phyloP scores from a whole-genome alignment of 1,284 basidiomycete species.

The Tetrapyrgos nigripes region DNA sequence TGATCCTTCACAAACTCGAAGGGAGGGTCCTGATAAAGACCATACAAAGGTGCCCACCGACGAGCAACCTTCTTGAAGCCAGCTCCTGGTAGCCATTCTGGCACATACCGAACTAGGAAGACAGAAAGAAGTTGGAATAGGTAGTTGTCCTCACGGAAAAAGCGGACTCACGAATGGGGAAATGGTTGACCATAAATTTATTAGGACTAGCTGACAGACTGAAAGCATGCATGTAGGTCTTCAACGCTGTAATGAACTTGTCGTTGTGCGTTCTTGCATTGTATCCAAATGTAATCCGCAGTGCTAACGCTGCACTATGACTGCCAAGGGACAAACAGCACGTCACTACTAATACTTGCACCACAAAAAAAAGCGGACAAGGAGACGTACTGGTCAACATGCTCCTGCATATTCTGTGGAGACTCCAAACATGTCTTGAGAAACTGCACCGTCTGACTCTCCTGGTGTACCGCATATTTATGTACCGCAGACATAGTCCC shows the following conservation, averaged over 20 bases:
- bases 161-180: constrained; percentile 33
- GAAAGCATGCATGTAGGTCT: constrained; percentile 35
- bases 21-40: constrained; percentile 22
- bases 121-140: too few relatives aligned
- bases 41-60: constrained; percentile 11
- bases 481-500: constrained; percentile 37
- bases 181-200: constrained; percentile 33
- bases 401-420: too few relatives aligned
- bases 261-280: constrained; percentile 42
- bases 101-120: constrained; percentile 25
- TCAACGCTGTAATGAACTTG: constrained; percentile 44
- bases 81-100: constrained; percentile 31
- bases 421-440: too few relatives aligned
- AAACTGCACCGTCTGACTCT: too few relatives aligned
- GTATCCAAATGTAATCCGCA: too few relatives aligned
- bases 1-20: constrained; percentile 24
- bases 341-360: too few relatives aligned
- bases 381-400: too few relatives aligned
- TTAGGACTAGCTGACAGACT: constrained; percentile 20
- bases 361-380: too few relatives aligned
- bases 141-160: too few relatives aligned
- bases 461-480: constrained; percentile 41
- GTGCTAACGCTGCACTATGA: too few relatives aligned
- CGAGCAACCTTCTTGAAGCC: constrained; percentile 25
- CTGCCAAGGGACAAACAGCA: too few relatives aligned